Conservation (phyloP, 768 basidiomycete species). For the Boletus rubescentipes region DNA sequence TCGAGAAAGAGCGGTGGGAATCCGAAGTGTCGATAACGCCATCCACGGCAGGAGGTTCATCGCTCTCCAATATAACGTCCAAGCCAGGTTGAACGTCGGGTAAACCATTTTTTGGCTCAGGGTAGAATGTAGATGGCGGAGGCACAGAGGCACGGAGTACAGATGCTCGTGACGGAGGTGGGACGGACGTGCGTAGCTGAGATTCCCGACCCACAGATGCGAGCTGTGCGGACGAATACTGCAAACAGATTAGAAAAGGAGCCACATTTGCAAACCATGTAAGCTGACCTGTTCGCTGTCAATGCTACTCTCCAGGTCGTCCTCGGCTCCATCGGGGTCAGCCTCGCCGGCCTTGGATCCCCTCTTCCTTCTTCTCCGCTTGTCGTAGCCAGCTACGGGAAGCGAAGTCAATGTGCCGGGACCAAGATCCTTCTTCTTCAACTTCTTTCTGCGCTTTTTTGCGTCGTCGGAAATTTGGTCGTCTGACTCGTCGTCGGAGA, state of each 20-base stretch:
- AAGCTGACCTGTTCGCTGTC: constrained; percentile 42
- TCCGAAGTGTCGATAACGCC: constrained; percentile 27
- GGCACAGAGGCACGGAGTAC: constrained; percentile 42
- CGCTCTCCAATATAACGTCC: constrained; percentile 62
- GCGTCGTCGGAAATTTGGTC: constrained; percentile 57
- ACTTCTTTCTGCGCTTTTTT: constrained; percentile 49
- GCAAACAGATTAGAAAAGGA: constrained; percentile 5
- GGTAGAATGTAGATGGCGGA: constrained; percentile 30
- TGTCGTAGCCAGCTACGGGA: constrained; percentile 66
- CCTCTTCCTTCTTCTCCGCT: constrained; percentile 52
- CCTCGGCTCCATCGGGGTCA: constrained; percentile 40
- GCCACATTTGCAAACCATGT: constrained; percentile 20
- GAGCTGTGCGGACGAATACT: constrained; percentile 28
- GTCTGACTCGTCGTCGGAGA: constrained; percentile 67
- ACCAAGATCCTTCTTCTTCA: constrained; percentile 48
- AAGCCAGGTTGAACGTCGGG: constrained; percentile 52
- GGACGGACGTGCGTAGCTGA: constrained; percentile 35
- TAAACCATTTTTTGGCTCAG: constrained; percentile 21
- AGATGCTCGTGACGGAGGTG: constrained; percentile 38
- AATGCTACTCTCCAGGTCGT: constrained; percentile 44
- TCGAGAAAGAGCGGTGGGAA: constrained; percentile 37
- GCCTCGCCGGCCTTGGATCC: constrained; percentile 44
- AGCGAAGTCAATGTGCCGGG: constrained; percentile 64
- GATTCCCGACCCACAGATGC: constrained; percentile 39
- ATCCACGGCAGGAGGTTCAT: constrained; percentile 44